Conservation (phyloP, 495 filamentous ascomycete genomes). For the Hyaloscypha variabilis region DNA sequence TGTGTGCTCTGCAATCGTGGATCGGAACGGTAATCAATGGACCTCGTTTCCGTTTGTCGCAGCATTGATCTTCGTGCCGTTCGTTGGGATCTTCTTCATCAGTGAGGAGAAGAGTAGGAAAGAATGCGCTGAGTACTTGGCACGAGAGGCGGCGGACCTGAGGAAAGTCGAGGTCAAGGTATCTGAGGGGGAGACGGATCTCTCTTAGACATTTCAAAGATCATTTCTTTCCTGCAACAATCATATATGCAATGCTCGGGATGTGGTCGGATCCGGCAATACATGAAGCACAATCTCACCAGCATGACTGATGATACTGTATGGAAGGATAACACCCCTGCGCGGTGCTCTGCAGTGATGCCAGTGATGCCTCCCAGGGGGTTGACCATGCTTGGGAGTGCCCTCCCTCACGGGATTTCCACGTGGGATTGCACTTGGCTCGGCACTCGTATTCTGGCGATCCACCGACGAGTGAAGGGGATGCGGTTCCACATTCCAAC, state of each 20-base stretch:
- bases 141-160: slow-evolving; percentile 23
- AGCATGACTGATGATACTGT: too few relatives aligned
- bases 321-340: too few relatives aligned
- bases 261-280: too few relatives aligned
- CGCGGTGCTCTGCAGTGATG: too few relatives aligned
- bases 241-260: neutral
- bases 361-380: too few relatives aligned
- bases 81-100: slow-evolving; percentile 33
- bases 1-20: slow-evolving; percentile 28
- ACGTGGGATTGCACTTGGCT: too few relatives aligned
- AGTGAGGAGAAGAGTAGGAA: slow-evolving; percentile 28
- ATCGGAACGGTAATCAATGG: slow-evolving; percentile 30
- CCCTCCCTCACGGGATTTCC: too few relatives aligned
- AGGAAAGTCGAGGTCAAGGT: slow-evolving; percentile 11
- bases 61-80: slow-evolving; percentile 28
- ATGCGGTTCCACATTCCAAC: too few relatives aligned
- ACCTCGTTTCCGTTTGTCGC: slow-evolving; percentile 29
- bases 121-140: slow-evolving; percentile 31
- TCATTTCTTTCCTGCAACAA: neutral
- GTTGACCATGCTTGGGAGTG: too few relatives aligned
- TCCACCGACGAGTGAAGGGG: too few relatives aligned
- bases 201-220: neutral
- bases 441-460: too few relatives aligned
- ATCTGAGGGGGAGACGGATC: neutral
- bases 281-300: neutral